Percentiles rank a stretch among this genome's conserved stretches.
phyloP scores from a whole-genome alignment of 192 early-diverging fungal genomes.

The Lobosporangium transversale region DNA sequence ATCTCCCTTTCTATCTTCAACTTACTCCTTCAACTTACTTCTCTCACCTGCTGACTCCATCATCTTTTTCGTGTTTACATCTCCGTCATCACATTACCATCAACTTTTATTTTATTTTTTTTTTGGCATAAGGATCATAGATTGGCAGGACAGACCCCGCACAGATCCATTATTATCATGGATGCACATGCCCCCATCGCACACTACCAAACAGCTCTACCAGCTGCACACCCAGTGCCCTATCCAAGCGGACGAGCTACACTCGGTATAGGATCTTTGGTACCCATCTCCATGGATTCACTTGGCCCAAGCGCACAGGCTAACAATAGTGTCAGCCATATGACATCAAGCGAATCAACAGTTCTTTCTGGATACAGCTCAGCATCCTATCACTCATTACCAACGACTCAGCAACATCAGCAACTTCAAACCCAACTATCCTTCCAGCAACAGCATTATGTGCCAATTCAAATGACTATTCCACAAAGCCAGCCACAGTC shows the following conservation, averaged over 20 bases:
- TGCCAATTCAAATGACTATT: constrained; percentile 12
- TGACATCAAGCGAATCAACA: constrained; percentile 9
- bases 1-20: not conserved
- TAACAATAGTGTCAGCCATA: not conserved
- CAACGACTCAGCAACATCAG: constrained; percentile 13
- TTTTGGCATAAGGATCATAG: not conserved
- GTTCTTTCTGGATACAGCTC: constrained; percentile 11
- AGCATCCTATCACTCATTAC: constrained; percentile 22
- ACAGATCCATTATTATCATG: constrained; percentile 16
- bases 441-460: constrained; percentile 38
- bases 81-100: not conserved
- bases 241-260: constrained; percentile 15
- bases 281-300: constrained; percentile 23
- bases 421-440: constrained; percentile 21
- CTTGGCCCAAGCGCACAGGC: constrained; percentile 5
- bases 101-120: constrained; percentile 5
- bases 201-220: constrained; percentile 38
- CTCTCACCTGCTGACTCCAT: not conserved
- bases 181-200: constrained; percentile 24
- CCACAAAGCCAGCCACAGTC: constrained; percentile 23
- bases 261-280: constrained; percentile 10
- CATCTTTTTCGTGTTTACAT: not conserved
- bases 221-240: constrained; percentile 18
- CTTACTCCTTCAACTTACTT: not conserved
- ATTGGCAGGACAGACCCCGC: too few species aligned